A percentile compares a stretch with the other conserved stretches of the same genome.
Evolutionary conservation across 2,329 filamentous ascomycete species (phyloP).

Genomic region (Orbilia oligospora): DNA sequence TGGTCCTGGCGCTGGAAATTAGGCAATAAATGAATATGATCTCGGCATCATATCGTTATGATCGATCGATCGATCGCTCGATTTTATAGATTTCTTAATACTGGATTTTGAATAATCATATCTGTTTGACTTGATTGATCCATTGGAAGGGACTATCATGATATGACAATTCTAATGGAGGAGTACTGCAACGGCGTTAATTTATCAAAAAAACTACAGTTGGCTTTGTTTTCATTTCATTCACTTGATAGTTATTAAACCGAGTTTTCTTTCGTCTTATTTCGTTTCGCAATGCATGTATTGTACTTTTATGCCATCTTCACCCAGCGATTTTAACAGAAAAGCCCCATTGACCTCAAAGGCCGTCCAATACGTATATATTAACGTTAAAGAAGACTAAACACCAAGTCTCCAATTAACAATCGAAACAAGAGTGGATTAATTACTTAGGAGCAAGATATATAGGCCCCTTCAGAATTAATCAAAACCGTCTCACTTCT

Average conservation of each 20-base stretch:
- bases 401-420: too few species aligned
- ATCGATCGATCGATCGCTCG: neutral
- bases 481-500: neutral
- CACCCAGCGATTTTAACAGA: slow-evolving; percentile 21
- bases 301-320: slow-evolving; percentile 8
- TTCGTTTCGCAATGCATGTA: slow-evolving; percentile 7
- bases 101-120: neutral
- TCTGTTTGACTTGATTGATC: neutral
- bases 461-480: too few species aligned
- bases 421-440: too few species aligned
- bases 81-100: slow-evolving; percentile 23
- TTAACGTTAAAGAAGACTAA: too few species aligned
- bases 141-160: too few species aligned
- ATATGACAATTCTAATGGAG: neutral
- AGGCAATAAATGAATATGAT: slow-evolving; percentile 10
- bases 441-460: too few species aligned
- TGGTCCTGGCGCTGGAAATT: slow-evolving; percentile 57
- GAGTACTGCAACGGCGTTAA: slow-evolving; percentile 38
- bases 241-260: slow-evolving; percentile 1
- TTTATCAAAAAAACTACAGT: slow-evolving; percentile 32
- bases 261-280: neutral
- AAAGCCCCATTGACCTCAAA: too few species aligned
- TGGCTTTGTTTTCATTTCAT: neutral
- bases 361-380: too few species aligned
- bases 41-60: neutral